phyloP scores from a whole-genome alignment of 2,329 filamentous ascomycete genomes.

The Cordyceps cicadae region DNA sequence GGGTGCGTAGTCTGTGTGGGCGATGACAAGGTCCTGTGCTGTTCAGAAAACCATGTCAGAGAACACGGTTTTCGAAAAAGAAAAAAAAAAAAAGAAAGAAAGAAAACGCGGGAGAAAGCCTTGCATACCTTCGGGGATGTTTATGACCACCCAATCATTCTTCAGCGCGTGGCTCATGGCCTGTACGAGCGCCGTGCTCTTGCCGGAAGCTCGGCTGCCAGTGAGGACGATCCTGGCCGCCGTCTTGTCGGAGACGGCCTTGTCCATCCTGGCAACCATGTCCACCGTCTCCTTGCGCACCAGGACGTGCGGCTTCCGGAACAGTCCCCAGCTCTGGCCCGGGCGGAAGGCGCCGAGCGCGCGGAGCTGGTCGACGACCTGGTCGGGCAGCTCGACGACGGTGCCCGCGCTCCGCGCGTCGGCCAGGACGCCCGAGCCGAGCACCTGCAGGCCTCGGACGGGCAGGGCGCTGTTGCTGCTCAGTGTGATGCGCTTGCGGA shows the following conservation, averaged over 20 bases:
- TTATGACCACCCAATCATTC: constrained; percentile 81
- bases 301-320: constrained; percentile 71
- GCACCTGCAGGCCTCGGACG: constrained; percentile 57
- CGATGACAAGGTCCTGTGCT: constrained; percentile 77
- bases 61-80: not conserved
- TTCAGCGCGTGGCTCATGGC: constrained; percentile 72
- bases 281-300: constrained; percentile 71
- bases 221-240: constrained; percentile 59
- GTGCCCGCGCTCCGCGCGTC: constrained; percentile 50
- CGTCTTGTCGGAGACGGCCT: constrained; percentile 43
- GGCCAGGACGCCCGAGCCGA: constrained; percentile 48
- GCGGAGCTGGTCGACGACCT: constrained; percentile 69
- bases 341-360: constrained; percentile 85
- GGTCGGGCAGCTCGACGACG: constrained; percentile 60
- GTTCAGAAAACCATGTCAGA: constrained; percentile 8
- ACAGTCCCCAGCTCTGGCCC: constrained; percentile 80
- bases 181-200: constrained; percentile 80
- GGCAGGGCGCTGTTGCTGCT: constrained; percentile 89
- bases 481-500: constrained; percentile 81
- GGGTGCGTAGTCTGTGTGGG: constrained; percentile 70
- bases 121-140: constrained; percentile 73
- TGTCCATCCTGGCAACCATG: constrained; percentile 55
- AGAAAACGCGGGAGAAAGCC: not conserved
- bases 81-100: no score
- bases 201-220: constrained; percentile 69